Evolutionary conservation across 345 rosid species (phyloP).

Genomic region (Toxicodendron radicans): DNA sequence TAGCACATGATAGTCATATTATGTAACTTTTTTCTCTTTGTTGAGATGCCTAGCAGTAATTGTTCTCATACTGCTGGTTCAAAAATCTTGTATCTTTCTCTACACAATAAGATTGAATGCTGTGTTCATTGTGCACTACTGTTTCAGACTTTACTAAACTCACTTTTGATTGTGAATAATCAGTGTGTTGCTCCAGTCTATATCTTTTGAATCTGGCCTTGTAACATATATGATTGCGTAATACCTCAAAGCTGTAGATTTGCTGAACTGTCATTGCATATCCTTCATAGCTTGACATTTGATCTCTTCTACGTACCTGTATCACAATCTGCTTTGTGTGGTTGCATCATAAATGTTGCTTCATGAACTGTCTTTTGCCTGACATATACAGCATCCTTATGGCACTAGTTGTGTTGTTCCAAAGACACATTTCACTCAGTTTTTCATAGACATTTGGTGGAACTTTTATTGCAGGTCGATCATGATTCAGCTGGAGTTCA

Average conservation of each 20-base stretch:
- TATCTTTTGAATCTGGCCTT: slow-evolving; percentile 11
- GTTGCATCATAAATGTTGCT: background rate
- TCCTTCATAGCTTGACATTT: background rate
- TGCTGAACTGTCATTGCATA: background rate
- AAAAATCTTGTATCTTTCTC: too few relatives aligned
- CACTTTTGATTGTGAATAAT: slow-evolving; percentile 4
- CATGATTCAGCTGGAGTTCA: slow-evolving; percentile 72
- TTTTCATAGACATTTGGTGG: background rate
- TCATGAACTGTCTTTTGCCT: slow-evolving; percentile 1
- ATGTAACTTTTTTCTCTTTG: background rate
- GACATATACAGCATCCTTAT: background rate
- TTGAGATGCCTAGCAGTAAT: background rate
- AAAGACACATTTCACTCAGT: background rate
- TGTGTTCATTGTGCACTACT: background rate
- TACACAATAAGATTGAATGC: background rate
- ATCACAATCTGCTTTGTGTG: background rate
- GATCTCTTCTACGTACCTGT: background rate
- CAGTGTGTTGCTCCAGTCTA: background rate
- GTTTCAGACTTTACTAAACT: background rate
- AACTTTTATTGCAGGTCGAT: slow-evolving; percentile 60
- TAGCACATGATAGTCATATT: background rate
- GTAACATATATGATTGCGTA: background rate
- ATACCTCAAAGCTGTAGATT: background rate
- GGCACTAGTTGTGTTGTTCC: background rate
- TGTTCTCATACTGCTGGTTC: background rate